Conservation (phyloP, 2,329 filamentous ascomycete species). For the Seiridium unicorne region DNA sequence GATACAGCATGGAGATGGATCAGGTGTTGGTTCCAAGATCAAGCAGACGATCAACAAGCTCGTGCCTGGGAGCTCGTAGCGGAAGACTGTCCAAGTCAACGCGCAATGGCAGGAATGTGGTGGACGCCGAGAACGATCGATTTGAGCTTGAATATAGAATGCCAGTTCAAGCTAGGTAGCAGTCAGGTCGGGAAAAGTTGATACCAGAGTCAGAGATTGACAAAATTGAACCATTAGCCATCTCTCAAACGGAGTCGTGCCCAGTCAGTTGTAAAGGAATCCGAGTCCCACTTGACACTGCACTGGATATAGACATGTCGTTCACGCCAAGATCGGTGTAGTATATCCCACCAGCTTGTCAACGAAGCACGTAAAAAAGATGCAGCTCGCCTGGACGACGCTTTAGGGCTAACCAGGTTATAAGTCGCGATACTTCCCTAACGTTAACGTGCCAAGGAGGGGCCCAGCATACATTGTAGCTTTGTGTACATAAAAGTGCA, state of each 20-base stretch:
- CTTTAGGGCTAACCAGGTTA: too few relatives aligned
- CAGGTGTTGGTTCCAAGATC: neutral
- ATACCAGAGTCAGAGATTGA: neutral
- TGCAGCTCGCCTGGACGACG: too few relatives aligned
- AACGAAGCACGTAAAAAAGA: too few relatives aligned
- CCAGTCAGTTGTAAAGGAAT: neutral
- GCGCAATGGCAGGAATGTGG: neutral
- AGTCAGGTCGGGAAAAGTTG: neutral
- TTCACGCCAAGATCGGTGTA: too few relatives aligned
- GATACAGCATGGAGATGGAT: neutral
- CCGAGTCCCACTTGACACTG: neutral
- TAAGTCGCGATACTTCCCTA: too few relatives aligned
- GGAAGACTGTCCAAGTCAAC: neutral
- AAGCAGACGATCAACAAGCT: constrained; percentile 4
- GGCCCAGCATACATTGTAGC: too few relatives aligned
- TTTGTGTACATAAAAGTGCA: too few relatives aligned
- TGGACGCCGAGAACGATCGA: neutral
- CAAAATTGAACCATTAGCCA: neutral
- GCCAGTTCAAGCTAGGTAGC: neutral
- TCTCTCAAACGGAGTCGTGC: neutral
- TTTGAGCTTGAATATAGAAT: neutral
- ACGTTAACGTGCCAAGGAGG: too few relatives aligned
- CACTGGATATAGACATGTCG: too few relatives aligned
- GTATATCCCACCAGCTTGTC: too few relatives aligned
- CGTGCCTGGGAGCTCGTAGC: neutral